Percentiles rank a stretch among this genome's conserved stretches.
Conservation (phyloP, 352 stramenopile genomes). For the Pythium grandisporangium region DNA sequence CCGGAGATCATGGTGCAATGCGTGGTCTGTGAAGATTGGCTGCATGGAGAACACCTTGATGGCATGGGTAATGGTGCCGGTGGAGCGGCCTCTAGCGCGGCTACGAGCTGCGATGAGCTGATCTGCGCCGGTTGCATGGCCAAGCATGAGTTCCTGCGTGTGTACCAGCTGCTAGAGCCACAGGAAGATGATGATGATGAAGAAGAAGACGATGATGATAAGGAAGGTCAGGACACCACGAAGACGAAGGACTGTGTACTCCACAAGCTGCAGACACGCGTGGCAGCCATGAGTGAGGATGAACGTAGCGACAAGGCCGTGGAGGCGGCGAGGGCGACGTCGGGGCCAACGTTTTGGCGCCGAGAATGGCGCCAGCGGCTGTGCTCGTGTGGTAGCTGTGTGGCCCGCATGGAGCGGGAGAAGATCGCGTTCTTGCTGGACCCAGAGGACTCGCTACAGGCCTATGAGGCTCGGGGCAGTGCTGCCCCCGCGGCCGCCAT, state of each 20-base stretch:
- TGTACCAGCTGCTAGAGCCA: conserved; percentile 30
- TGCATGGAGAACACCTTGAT: conserved; percentile 66
- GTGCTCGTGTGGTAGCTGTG: conserved; percentile 45
- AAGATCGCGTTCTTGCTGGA: conserved; percentile 58
- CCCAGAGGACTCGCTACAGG: conserved; percentile 45
- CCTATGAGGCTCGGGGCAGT: conserved; percentile 43
- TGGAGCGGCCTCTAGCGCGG: not conserved
- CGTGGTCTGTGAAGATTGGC: conserved; percentile 70
- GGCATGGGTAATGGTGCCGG: conserved; percentile 6
- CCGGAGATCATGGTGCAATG: conserved; percentile 70
- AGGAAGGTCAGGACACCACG: conserved; percentile 2
- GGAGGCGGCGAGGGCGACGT: no score
- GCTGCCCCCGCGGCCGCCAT: conserved; percentile 4
- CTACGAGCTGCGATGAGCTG: conserved; percentile 51
- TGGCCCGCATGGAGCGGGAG: conserved; percentile 30
- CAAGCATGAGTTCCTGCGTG: conserved; percentile 52
- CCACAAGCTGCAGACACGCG: conserved; percentile 20
- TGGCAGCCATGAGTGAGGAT: conserved; percentile 9
- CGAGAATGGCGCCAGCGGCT: conserved; percentile 47
- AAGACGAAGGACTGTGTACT: conserved; percentile 1
- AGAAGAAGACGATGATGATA: conserved; percentile 4
- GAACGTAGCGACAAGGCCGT: not conserved
- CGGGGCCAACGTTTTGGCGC: conserved; percentile 53
- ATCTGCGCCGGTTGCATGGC: conserved; percentile 57
- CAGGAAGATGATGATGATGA: conserved; percentile 6